phyloP scores from a whole-genome alignment of 106 monocot species.

The Chionographis japonica region DNA sequence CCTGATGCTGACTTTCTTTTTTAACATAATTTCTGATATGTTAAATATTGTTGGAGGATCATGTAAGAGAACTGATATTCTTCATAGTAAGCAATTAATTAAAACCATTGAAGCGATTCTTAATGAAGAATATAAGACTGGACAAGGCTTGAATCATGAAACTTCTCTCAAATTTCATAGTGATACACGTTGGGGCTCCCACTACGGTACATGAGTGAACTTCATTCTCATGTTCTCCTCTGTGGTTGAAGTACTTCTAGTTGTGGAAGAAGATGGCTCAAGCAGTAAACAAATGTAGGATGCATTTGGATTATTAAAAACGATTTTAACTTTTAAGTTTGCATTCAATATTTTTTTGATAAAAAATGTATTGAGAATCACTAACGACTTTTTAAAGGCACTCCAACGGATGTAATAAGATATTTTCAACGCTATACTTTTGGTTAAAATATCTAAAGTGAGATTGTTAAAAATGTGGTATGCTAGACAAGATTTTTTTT shows the following conservation, averaged over 20 bases:
- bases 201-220: too few species aligned
- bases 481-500: not conserved
- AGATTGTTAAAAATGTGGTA: not conserved
- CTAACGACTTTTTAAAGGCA: not conserved
- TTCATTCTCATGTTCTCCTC: too few species aligned
- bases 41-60: too few species aligned
- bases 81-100: not conserved
- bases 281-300: not conserved
- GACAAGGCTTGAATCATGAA: too few species aligned
- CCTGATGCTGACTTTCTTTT: too few species aligned
- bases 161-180: too few species aligned
- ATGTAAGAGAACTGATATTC: not conserved
- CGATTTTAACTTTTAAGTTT: not conserved
- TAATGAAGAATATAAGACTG: too few species aligned
- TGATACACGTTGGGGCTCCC: too few species aligned
- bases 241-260: too few species aligned
- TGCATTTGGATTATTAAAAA: not conserved
- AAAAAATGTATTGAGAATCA: not conserved
- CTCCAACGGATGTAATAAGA: not conserved
- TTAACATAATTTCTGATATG: too few species aligned
- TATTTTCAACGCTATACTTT: not conserved
- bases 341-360: not conserved
- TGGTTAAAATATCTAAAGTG: not conserved
- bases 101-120: too few species aligned
- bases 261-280: not conserved